Base-by-base conservation (phyloP, 1,284 basidiomycete genomes). In the Xanthoconium separans region DNA sequence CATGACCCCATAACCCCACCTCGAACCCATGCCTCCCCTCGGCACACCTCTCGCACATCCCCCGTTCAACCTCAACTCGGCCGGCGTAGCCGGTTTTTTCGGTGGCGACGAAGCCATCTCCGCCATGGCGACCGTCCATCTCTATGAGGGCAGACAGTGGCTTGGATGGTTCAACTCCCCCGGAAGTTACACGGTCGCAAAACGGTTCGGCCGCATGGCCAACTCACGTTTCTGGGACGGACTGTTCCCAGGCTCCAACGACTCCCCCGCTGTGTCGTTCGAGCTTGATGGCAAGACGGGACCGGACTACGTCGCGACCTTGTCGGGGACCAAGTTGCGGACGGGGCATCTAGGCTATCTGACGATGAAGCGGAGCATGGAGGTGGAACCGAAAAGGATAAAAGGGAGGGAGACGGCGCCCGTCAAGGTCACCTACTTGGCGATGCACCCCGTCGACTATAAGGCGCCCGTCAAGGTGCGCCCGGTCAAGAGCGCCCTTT, bases 121-220 rank as follows among this genome's bases (percentile, higher is more conserved):
- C 0, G 66, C 69, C 16, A 72, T 71, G 66, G 52, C 48, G 10
- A 65, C 63, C 7, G 57, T 72, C 31, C 62, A 66, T 30, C 49
- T 72, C 12, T 70, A 60, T 45, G 27, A 48, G 39, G 59, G 58
- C 4, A 61, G 62, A 39, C 63, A 57, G 6, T 71, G 60, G 61
- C 44, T 72, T n/a, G 69, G 69, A 4, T 71, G 71, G 71, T 72
- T 58, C 47, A 72, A 71, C 16, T 62, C 64, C 8, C 70, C 69
- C 4, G 69, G 69, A 15, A 63, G 66, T 45, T 70, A 67, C 37
- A 54, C 47, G 1, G 42, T 71, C 11, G 70, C 65, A 13, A 66
- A 61, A 41, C 56, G 58, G 9, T 72, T 69, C 27, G 69, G 63
- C 9, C 41, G 51, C 40, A 61, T 70, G 48, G 70, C 70, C 0